phyloP scores from a whole-genome alignment of 2,329 filamentous ascomycete species.

The Dactylellina leptospora region DNA sequence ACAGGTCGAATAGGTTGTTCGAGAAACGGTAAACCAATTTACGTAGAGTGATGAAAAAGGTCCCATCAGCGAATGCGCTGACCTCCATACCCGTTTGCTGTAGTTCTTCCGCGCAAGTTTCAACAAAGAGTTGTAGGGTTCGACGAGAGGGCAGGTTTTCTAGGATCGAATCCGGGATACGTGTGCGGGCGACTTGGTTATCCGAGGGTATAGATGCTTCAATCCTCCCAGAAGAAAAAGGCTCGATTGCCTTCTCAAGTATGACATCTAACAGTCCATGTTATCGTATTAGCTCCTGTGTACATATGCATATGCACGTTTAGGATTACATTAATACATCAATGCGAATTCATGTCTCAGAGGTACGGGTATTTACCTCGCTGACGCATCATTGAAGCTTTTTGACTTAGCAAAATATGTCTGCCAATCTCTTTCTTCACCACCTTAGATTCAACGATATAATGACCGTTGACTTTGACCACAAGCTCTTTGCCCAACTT shows the following conservation, averaged over 20 bases:
- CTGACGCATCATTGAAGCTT: background rate
- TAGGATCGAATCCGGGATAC: no score
- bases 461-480: background rate
- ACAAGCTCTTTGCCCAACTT: background rate
- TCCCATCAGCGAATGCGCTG: background rate
- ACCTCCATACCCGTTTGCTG: background rate
- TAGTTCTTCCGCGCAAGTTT: no score
- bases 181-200: no score
- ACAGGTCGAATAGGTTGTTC: background rate
- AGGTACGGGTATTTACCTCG: background rate
- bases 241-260: no score
- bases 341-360: background rate
- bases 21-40: conserved; percentile 6
- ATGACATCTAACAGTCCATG: no score
- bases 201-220: no score
- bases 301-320: no score
- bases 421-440: conserved; percentile 14
- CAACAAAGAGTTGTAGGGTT: no score
- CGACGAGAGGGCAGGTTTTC: no score
- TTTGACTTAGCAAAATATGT: background rate
- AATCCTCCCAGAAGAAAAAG: no score
- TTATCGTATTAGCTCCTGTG: no score
- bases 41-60: background rate
- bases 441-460: background rate
- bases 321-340: background rate